Percentiles rank a stretch among this genome's conserved stretches.
Conservation (phyloP, 257 asterid species). For the Solanum clarkiae region DNA sequence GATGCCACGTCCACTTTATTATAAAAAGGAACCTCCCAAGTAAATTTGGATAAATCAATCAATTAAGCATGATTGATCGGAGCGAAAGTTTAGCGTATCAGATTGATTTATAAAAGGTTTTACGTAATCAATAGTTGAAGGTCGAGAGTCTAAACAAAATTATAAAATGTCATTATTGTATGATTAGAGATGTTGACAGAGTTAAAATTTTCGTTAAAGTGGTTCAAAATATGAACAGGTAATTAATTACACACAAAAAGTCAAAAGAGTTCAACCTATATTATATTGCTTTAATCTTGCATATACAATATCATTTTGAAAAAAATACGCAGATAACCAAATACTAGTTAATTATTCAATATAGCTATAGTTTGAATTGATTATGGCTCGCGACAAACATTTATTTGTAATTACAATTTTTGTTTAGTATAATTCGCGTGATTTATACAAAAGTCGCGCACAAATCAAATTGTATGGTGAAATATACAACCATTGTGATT, state of each 20-base stretch:
- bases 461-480: too few species aligned
- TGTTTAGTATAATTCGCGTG: too few species aligned
- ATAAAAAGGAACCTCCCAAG: not conserved
- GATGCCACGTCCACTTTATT: not conserved
- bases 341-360: too few species aligned
- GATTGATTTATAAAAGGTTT: rapidly evolving
- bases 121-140: not conserved
- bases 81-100: rapidly evolving
- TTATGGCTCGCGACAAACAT: too few species aligned
- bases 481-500: too few species aligned
- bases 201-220: not conserved
- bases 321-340: too few species aligned
- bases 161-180: not conserved
- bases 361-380: too few species aligned
- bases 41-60: not conserved
- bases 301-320: not conserved
- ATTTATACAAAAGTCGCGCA: too few species aligned
- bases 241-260: not conserved
- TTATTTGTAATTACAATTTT: too few species aligned
- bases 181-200: not conserved
- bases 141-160: not conserved
- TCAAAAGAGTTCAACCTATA: not conserved
- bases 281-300: too few species aligned
- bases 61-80: not conserved
- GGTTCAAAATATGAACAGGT: too few species aligned